phyloP scores from a whole-genome alignment of 192 early-diverging fungal genomes.

The Paraglomus occultum region DNA sequence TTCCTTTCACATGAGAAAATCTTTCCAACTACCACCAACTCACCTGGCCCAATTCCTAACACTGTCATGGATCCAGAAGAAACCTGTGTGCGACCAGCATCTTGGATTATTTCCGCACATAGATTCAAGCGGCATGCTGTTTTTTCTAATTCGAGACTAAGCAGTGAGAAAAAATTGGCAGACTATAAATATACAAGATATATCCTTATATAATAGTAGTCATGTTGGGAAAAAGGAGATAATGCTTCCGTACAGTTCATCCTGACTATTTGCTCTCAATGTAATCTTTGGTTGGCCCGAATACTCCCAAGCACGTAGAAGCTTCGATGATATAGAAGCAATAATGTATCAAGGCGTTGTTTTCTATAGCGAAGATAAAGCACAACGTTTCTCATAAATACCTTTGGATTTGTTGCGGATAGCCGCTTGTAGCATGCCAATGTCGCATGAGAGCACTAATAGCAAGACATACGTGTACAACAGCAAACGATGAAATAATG shows the following conservation, averaged over 20 bases:
- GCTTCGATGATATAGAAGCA: constrained; percentile 27
- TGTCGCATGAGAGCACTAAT: constrained; percentile 85
- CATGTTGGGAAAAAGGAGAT: background rate
- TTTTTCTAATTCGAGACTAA: constrained; percentile 63
- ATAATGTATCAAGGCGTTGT: background rate
- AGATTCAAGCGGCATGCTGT: constrained; percentile 58
- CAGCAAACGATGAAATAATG: background rate
- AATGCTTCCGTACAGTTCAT: constrained; percentile 63
- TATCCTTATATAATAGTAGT: background rate
- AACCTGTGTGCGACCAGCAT: constrained; percentile 93
- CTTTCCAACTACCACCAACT: background rate
- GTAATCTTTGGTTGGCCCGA: constrained; percentile 86
- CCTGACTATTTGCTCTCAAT: constrained; percentile 72
- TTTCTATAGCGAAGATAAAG: background rate
- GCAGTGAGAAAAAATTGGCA: constrained; percentile 23
- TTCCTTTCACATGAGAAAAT: too few species aligned
- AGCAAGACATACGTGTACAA: background rate
- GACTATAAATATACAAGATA: background rate
- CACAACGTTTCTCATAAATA: constrained; percentile 30
- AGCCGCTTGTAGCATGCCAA: constrained; percentile 77
- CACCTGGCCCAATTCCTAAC: constrained; percentile 89
- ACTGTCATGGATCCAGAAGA: constrained; percentile 90
- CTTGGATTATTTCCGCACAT: constrained; percentile 73
- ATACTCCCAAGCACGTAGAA: constrained; percentile 67
- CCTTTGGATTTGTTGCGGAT: constrained; percentile 45